A percentile compares a stretch with the other conserved stretches of the same genome.
These are phyloP conservation scores for Adansonia digitata DNA, from an alignment of 345 rosid species.

Conservation along the genomic window DNA sequence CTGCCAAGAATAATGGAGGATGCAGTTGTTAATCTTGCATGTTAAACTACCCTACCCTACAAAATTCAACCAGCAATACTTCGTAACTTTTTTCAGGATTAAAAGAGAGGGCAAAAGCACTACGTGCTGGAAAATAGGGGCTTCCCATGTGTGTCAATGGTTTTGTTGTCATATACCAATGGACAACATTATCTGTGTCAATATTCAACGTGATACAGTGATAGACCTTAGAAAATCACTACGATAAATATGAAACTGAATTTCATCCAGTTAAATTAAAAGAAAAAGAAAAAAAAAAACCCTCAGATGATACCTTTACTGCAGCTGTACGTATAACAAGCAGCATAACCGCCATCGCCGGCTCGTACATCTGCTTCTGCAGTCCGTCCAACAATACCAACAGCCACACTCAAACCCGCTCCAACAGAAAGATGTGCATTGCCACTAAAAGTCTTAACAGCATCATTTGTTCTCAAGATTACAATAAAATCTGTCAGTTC, in stretches of 20 bases:
- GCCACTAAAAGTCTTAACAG: slow-evolving; percentile 80
- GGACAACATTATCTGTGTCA: neutral
- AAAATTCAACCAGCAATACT: neutral
- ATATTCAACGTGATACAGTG: neutral
- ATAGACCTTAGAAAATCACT: neutral
- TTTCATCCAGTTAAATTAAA: neutral
- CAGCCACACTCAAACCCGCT: slow-evolving; percentile 94
- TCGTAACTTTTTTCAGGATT: neutral
- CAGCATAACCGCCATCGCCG: slow-evolving; percentile 91
- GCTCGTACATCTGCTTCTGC: slow-evolving; percentile 87
- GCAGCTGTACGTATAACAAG: slow-evolving; percentile 96
- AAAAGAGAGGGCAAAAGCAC: neutral
- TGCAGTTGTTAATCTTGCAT: neutral
- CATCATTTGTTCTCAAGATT: slow-evolving; percentile 73
- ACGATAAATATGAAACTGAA: neutral
- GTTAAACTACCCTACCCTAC: neutral
- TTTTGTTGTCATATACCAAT: neutral
- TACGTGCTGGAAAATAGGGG: neutral
- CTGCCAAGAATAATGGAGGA: neutral
- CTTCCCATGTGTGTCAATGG: neutral
- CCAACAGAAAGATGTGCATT: slow-evolving; percentile 81
- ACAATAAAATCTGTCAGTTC: slow-evolving; percentile 93
- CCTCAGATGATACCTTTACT: slow-evolving; percentile 70
- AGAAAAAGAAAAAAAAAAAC: neutral
- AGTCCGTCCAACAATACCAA: slow-evolving; percentile 71